Evolutionary conservation across 495 filamentous ascomycete species (phyloP).

Genomic region (Neurospora sp.): DNA sequence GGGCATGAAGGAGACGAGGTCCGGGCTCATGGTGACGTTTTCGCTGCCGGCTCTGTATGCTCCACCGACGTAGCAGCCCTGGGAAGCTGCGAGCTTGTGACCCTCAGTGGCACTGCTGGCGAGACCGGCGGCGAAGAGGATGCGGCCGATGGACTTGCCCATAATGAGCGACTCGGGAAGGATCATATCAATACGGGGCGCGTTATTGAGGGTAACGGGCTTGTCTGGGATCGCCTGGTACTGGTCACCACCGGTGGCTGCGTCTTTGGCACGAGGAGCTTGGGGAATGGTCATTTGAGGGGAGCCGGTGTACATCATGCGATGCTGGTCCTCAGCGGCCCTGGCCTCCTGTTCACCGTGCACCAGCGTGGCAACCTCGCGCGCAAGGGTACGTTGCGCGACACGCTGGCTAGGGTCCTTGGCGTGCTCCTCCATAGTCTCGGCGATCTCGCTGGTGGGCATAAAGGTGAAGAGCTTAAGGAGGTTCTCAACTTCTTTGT

Average conservation of each 20-base stretch:
- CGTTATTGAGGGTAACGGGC: slow-evolving; percentile 38
- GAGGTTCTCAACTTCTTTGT: slow-evolving; percentile 67
- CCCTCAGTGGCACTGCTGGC: slow-evolving; percentile 54
- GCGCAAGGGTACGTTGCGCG: slow-evolving; percentile 74
- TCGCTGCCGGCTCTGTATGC: slow-evolving; percentile 7
- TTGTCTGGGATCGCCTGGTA: slow-evolving; percentile 7
- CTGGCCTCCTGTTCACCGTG: slow-evolving; percentile 56
- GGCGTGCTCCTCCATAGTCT: slow-evolving; percentile 55
- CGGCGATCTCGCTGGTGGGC: slow-evolving; percentile 51
- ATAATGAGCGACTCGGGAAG: slow-evolving; percentile 57
- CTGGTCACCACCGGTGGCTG: neutral
- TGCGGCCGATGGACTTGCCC: slow-evolving; percentile 48
- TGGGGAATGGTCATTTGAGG: neutral
- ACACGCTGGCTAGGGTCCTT: slow-evolving; percentile 54
- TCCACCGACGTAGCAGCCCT: slow-evolving; percentile 58
- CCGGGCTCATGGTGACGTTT: slow-evolving; percentile 43
- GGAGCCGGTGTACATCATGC: slow-evolving; percentile 34
- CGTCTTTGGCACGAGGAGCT: neutral
- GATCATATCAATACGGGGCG: slow-evolving; percentile 43
- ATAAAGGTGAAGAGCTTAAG: slow-evolving; percentile 90
- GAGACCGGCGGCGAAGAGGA: slow-evolving; percentile 60
- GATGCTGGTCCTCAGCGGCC: slow-evolving; percentile 47
- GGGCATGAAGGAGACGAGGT: slow-evolving; percentile 49
- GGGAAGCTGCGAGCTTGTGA: slow-evolving; percentile 47
- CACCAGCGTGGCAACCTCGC: slow-evolving; percentile 66